Base-by-base conservation (phyloP, 169 alveolate species). In the Cryptosporidium sp. region DNA sequence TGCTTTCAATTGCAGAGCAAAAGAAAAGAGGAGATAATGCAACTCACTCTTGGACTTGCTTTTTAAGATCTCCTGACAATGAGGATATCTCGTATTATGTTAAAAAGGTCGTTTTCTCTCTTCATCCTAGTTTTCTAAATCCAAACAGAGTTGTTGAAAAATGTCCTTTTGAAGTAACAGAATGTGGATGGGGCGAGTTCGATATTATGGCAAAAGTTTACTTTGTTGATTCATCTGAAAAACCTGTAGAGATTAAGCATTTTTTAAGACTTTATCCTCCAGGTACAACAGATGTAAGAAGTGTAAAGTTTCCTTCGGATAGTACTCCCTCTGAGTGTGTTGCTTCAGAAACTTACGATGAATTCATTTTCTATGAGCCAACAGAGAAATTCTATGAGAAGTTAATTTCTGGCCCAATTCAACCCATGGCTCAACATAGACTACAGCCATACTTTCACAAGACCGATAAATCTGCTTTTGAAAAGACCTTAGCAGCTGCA, bases 101-200 rank as follows among this genome's bases (percentile, higher is more conserved):
- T 41, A 95, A 94, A 84, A 94, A 96, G 84, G 98, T 97, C 26
- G 95, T 93, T 45, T 97, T 97, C 84, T 95, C 94, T 58, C 94
- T 97, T 48, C 98, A 97, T 87, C 97, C 97, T 26, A 93, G 97
- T 41, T 97, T 97, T 93, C 91, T 93, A n/a, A 95, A 97, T 86
- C 97, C 97, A 43, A 92, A 85, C 55, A 74, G 97, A 91, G 95
- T 93, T 23, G 71, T 96, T 14, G 95, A 93, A 45, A 89, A 91
- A 61, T 94, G 94, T 50, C 98, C 98, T 14, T 96, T 93, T 92
- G 96, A 94, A 87, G 93, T 95, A 37, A 91, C 95, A 35, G 96
- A 96, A 89, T 93, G 93, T 51, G 98, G 98, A 8, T 96, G 98
- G 98, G 98, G 98, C 10, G 98, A 96, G 86, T 96, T 96, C 71